Evolutionary conservation across 768 basidiomycete species (phyloP), one percentile per base, ranked within the genome.

Genomic region (Kwoniella shandongensis): DNA sequence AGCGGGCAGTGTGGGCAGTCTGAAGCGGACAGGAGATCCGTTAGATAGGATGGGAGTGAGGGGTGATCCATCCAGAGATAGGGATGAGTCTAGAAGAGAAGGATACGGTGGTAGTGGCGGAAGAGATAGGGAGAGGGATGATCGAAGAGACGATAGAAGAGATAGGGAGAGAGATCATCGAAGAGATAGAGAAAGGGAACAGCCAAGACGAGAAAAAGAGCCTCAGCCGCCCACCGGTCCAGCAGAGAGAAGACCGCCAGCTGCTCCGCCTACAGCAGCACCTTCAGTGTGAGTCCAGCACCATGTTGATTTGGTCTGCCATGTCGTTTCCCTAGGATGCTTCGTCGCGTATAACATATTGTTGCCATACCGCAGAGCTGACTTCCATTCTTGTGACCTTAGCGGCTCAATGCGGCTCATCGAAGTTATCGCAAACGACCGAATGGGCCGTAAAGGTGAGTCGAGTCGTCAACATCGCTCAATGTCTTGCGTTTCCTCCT

Each of bases 401-500:
- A 50, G 62, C 26, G 61, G 65, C 40, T 51, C 44, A 8, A 46
- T 47, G 10, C 63, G 65, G 13, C 44, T 66, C 56, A 62, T 74
- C 25, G 69, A 96, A 86, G 83, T 96, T 63, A 94, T 94, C 70
- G 92, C 91, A 7, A 97, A 97, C 79, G 91, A 94, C 81, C 88
- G 92, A 75, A 82, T 93, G 45, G 92, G 93, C 53, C 85, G 88
- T 60, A 94, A 93, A 87, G 91, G 92, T 90, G 18, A 44, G 79
- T n/a, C n/a, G n/a, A n/a, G n/a, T n/a, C 62, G 13, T 17, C 29
- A 41, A 25, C 48, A 41, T 50, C 26, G 50, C 48, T 23, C 6
- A 23, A 20, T 61, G 23, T 49, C 6, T 25, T 52, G 46, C 22
- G 32, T 13, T 6, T 32, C 32, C 13, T n/a, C n/a, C 32, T 11